Conservation (phyloP, 495 filamentous ascomycete species). For the Staphylotrichum longicolle region DNA sequence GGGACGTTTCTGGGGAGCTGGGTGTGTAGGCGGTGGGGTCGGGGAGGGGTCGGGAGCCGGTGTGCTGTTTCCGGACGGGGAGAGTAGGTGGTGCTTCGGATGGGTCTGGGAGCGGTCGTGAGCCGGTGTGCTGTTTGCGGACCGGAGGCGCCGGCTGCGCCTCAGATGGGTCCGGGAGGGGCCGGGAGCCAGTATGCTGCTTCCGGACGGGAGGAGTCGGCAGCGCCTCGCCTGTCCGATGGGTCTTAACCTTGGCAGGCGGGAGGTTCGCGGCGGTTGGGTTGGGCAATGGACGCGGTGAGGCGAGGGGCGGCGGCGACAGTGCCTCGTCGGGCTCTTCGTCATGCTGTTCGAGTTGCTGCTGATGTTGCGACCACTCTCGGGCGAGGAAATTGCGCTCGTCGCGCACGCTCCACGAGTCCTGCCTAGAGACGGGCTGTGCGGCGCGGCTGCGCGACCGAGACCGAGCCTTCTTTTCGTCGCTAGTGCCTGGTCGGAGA, state of each 20-base stretch:
- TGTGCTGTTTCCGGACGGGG: conserved; percentile 18
- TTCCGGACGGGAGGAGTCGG: conserved; percentile 10
- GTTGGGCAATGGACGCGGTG: conserved; percentile 45
- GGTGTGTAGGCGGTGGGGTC: conserved; percentile 36
- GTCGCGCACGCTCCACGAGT: conserved; percentile 65
- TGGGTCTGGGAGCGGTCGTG: conserved; percentile 36
- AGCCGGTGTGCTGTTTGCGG: conserved; percentile 27
- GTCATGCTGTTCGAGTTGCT: conserved; percentile 27
- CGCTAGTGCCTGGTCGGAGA: conserved; percentile 36
- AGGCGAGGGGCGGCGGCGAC: conserved; percentile 18
- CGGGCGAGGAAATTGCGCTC: conserved; percentile 71
- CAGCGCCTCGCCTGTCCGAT: conserved; percentile 37
- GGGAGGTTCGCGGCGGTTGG: conserved; percentile 24
- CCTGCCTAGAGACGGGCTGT: conserved; percentile 56
- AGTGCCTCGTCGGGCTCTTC: conserved; percentile 4
- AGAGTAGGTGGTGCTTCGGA: not conserved
- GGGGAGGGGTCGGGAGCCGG: conserved; percentile 34
- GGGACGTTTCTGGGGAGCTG: conserved; percentile 23
- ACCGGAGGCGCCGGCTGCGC: conserved; percentile 4
- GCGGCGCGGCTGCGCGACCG: conserved; percentile 47
- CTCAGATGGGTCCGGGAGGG: conserved; percentile 33
- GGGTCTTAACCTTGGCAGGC: conserved; percentile 27
- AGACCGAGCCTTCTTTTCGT: conserved; percentile 44
- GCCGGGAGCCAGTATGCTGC: conserved; percentile 33
- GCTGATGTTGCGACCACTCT: conserved; percentile 61